These are phyloP conservation scores for Trametes versicolor DNA, from an alignment of 1,284 basidiomycete genomes.

Conservation along the genomic window DNA sequence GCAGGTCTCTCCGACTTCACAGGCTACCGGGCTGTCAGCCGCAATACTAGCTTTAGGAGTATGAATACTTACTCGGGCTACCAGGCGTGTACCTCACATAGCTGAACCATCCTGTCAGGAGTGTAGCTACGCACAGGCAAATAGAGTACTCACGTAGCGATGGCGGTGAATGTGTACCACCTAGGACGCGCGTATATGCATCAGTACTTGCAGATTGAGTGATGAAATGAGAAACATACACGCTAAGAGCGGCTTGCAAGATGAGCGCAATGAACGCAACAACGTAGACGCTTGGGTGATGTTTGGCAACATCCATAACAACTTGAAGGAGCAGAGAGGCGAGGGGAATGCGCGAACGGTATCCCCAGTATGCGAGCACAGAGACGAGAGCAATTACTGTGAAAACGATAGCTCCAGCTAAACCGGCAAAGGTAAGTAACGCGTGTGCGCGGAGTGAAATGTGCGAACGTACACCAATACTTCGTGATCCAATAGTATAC, in stretches of 20 bases:
- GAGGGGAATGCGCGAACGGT: conserved; percentile 79
- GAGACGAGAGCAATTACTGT: conserved; percentile 74
- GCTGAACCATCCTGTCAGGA: conserved; percentile 43
- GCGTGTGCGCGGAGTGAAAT: background rate
- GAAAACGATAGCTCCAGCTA: conserved; percentile 82
- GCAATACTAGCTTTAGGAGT: background rate
- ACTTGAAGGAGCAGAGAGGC: conserved; percentile 83
- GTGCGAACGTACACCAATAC: conserved; percentile 69
- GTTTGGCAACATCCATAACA: conserved; percentile 85
- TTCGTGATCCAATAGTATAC: conserved; percentile 83
- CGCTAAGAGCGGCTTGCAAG: conserved; percentile 74
- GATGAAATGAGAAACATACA: conserved; percentile 54
- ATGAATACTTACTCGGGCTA: conserved; percentile 61
- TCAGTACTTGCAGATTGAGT: conserved; percentile 3
- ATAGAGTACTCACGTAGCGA: conserved; percentile 63
- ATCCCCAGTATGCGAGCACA: conserved; percentile 73
- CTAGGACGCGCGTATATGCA: conserved; percentile 43
- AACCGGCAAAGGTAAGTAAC: background rate
- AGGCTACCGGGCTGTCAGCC: conserved; percentile 40
- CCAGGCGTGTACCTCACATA: conserved; percentile 83
- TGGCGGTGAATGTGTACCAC: conserved; percentile 76
- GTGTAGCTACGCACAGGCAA: background rate
- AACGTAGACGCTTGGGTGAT: conserved; percentile 84
- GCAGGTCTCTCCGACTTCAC: conserved; percentile 54
- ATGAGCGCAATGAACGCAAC: conserved; percentile 79